Conservation (phyloP, 2,329 filamentous ascomycete species). For the Hypoxylon sp. region DNA sequence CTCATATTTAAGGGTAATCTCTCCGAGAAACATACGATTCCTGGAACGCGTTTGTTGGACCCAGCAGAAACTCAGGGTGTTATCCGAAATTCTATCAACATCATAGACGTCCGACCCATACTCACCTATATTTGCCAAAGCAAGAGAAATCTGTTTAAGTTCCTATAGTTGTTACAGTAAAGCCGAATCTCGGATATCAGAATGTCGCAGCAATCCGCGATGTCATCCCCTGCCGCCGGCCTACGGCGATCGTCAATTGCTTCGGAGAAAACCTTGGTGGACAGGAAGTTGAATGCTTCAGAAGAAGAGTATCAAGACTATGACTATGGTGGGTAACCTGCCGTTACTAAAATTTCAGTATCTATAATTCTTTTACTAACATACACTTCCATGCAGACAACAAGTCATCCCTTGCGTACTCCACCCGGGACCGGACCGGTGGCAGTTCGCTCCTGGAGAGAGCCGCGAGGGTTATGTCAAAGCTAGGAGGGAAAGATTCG, state of each 20-base stretch:
- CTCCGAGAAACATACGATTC: not conserved
- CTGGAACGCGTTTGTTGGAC: not conserved
- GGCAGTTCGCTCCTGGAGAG: constrained; percentile 32
- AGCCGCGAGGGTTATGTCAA: constrained; percentile 44
- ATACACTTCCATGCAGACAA: constrained; percentile 25
- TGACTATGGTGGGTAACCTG: constrained; percentile 21
- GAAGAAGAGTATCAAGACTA: constrained; percentile 15
- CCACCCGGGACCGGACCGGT: constrained; percentile 13
- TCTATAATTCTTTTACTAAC: constrained; percentile 1
- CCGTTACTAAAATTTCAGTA: not conserved
- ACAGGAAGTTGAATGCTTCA: constrained; percentile 8
- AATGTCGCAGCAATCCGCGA: constrained; percentile 19
- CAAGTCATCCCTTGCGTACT: constrained; percentile 23
- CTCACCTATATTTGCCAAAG: not conserved
- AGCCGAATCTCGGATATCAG: not conserved
- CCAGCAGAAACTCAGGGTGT: not conserved
- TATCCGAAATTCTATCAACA: not conserved
- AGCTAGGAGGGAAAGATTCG: constrained; percentile 36
- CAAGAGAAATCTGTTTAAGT: not conserved
- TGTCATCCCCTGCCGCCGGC: constrained; percentile 4
- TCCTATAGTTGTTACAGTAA: not conserved
- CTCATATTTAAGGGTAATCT: constrained; percentile 8
- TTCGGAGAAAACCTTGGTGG: constrained; percentile 47
- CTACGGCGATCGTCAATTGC: constrained; percentile 38
- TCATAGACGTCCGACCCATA: not conserved